A percentile compares a stretch with the other conserved stretches of the same genome.
These are phyloP conservation scores for Candida railenensis DNA, from an alignment of 805 yeast species.

Conservation along the genomic window DNA sequence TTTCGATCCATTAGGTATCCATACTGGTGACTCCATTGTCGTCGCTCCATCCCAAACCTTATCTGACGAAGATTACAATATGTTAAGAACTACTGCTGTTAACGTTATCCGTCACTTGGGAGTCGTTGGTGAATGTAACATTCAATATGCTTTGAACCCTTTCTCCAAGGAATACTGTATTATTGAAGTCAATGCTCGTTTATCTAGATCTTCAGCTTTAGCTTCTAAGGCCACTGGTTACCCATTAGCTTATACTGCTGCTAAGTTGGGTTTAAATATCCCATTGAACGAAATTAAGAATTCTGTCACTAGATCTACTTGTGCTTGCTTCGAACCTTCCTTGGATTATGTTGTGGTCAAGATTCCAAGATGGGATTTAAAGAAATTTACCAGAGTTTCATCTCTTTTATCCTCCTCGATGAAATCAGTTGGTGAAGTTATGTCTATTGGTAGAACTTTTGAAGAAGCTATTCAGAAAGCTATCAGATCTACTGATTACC, in stretches of 20 bases:
- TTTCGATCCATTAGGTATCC: slow-evolving; percentile 97
- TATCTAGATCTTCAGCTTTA: slow-evolving; percentile 97
- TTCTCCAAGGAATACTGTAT: slow-evolving; percentile 92
- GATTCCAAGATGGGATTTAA: slow-evolving; percentile 98
- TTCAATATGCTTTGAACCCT: slow-evolving; percentile 95
- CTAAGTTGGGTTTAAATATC: slow-evolving; percentile 90
- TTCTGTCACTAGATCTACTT: slow-evolving; percentile 90
- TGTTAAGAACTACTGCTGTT: slow-evolving; percentile 97
- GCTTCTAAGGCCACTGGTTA: slow-evolving; percentile 99
- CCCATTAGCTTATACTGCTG: slow-evolving; percentile 97
- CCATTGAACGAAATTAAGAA: slow-evolving; percentile 89
- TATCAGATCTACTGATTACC: slow-evolving; percentile 93
- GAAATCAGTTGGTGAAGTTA: slow-evolving; percentile 99
- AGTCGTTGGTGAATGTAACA: slow-evolving; percentile 99
- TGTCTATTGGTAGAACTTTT: slow-evolving; percentile 96
- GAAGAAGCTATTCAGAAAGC: slow-evolving; percentile 99
- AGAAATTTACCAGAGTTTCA: slow-evolving; percentile 91
- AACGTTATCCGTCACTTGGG: slow-evolving; percentile 96
- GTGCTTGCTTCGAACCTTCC: slow-evolving; percentile 97
- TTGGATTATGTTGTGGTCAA: slow-evolving; percentile 95
- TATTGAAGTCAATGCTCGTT: slow-evolving; percentile 96
- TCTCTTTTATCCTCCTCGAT: slow-evolving; percentile 84
- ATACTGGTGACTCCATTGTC: slow-evolving; percentile 98
- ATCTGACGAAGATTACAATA: slow-evolving; percentile 95
- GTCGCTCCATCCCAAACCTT: slow-evolving; percentile 98